Conservation (phyloP, 257 asterid genomes). For the Ehretia macrophylla region DNA sequence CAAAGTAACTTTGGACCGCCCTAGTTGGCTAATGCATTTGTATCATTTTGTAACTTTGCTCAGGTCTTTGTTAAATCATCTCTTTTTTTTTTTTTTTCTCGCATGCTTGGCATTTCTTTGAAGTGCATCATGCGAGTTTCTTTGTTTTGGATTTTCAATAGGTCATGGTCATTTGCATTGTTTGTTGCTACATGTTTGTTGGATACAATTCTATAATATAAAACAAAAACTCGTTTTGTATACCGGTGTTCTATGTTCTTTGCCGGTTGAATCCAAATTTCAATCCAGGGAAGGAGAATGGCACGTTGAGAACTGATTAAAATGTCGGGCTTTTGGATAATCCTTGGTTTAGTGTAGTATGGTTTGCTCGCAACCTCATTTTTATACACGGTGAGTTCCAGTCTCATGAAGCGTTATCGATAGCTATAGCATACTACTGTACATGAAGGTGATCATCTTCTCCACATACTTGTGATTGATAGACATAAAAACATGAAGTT, state of each 20-base stretch:
- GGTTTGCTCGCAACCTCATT: no score
- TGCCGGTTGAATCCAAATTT: background rate
- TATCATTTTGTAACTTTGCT: constrained; percentile 12
- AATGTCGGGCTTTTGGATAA: no score
- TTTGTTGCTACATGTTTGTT: constrained; percentile 8
- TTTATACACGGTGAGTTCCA: no score
- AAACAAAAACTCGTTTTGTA: background rate
- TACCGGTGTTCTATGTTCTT: background rate
- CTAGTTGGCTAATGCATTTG: constrained; percentile 3
- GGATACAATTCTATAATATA: constrained; percentile 1
- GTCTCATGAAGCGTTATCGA: no score
- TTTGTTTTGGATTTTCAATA: constrained; percentile 18
- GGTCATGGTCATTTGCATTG: constrained; percentile 18
- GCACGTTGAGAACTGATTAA: no score
- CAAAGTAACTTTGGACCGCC: background rate
- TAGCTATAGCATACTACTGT: no score
- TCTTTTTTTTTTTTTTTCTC: constrained; percentile 32
- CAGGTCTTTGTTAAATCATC: constrained; percentile 10
- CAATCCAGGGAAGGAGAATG: no score
- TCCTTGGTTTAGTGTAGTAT: no score
- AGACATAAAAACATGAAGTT: no score
- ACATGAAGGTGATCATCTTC: no score
- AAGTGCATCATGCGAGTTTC: constrained; percentile 50
- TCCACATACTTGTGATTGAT: no score
- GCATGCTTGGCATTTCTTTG: constrained; percentile 25